These are phyloP conservation scores for Cystobasidium sp. DNA, from an alignment of 1,284 basidiomycete genomes.

Conservation along the genomic window DNA sequence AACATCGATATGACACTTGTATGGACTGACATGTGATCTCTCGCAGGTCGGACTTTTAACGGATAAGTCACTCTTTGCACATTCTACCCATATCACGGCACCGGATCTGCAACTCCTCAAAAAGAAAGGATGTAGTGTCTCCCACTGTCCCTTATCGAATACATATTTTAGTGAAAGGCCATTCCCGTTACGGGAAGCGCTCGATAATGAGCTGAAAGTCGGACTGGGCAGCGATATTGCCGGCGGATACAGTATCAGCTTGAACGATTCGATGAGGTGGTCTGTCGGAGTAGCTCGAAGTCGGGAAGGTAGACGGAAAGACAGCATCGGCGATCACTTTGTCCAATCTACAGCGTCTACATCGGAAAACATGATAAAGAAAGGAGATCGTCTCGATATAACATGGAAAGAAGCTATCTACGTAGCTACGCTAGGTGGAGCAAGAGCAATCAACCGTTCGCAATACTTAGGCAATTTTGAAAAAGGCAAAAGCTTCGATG, in stretches of 20 bases:
- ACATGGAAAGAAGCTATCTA: slow-evolving; percentile 79
- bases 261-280: slow-evolving; percentile 76
- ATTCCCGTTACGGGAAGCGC: slow-evolving; percentile 74
- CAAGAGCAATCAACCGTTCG: slow-evolving; percentile 66
- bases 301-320: slow-evolving; percentile 65
- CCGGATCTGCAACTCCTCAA: slow-evolving; percentile 65
- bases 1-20: neutral
- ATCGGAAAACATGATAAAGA: slow-evolving; percentile 15
- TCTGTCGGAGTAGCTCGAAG: slow-evolving; percentile 73
- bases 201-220: slow-evolving; percentile 67
- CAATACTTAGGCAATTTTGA: slow-evolving; percentile 64
- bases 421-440: slow-evolving; percentile 77
- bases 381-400: slow-evolving; percentile 59
- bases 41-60: slow-evolving; percentile 67
- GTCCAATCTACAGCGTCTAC: slow-evolving; percentile 20
- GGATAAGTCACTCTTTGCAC: slow-evolving; percentile 72
- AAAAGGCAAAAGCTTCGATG: slow-evolving; percentile 76
- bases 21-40: neutral
- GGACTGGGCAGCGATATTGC: slow-evolving; percentile 83
- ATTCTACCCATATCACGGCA: slow-evolving; percentile 74
- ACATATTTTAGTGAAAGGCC: slow-evolving; percentile 72
- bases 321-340: slow-evolving; percentile 48
- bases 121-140: slow-evolving; percentile 66
- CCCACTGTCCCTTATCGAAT: slow-evolving; percentile 84
- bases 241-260: slow-evolving; percentile 76